Conservation (phyloP, 495 filamentous ascomycete species). For the Wilcoxina mikolae region DNA sequence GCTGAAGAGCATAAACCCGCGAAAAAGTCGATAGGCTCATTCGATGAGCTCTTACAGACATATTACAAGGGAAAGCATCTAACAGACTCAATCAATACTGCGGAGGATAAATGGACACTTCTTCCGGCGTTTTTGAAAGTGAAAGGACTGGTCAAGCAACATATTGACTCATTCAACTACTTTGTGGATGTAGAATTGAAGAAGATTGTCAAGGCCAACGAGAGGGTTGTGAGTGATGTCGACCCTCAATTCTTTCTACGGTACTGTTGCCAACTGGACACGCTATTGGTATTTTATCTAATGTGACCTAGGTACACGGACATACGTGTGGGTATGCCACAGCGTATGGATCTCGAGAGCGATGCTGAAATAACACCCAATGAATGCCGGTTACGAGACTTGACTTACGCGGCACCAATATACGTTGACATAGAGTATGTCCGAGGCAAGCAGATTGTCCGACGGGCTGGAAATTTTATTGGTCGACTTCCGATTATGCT, state of each 20-base stretch:
- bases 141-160: slow-evolving; percentile 90
- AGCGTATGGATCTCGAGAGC: slow-evolving; percentile 56
- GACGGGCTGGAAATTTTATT: slow-evolving; percentile 55
- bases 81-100: slow-evolving; percentile 88
- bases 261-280: slow-evolving; percentile 25
- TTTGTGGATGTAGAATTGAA: slow-evolving; percentile 91
- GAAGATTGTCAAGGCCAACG: slow-evolving; percentile 84
- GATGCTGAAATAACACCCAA: slow-evolving; percentile 65
- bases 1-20: slow-evolving; percentile 10
- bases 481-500: slow-evolving; percentile 94
- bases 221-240: slow-evolving; percentile 69
- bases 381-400: slow-evolving; percentile 87
- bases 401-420: slow-evolving; percentile 88
- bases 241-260: slow-evolving; percentile 76
- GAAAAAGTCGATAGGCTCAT: slow-evolving; percentile 31
- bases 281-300: not conserved
- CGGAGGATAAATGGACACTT: slow-evolving; percentile 87
- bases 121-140: slow-evolving; percentile 92
- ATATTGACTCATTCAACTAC: slow-evolving; percentile 97
- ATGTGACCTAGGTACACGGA: slow-evolving; percentile 46
- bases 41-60: slow-evolving; percentile 79
- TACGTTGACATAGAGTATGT: slow-evolving; percentile 77
- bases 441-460: slow-evolving; percentile 55
- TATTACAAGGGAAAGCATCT: slow-evolving; percentile 92
- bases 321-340: slow-evolving; percentile 66